A percentile compares a stretch with the other conserved stretches of the same genome.
Conservation (phyloP, 169 alveolate genomes). For the Cryptosporidium ubiquitum region DNA sequence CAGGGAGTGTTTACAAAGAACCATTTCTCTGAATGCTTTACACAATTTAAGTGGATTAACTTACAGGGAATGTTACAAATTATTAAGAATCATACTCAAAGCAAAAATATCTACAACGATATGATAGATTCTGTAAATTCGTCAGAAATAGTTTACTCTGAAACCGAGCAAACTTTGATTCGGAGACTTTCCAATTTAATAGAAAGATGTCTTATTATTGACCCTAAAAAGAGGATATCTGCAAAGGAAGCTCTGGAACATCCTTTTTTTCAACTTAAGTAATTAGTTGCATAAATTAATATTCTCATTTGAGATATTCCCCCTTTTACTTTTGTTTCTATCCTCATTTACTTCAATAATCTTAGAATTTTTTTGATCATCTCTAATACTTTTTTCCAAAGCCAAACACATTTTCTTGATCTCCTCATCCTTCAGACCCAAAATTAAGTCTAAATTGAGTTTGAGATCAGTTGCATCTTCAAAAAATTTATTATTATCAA, state of each 20-base stretch:
- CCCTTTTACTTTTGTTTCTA: background rate
- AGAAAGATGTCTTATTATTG: conserved; percentile 92
- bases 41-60: conserved; percentile 81
- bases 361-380: too few relatives aligned
- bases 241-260: conserved; percentile 96
- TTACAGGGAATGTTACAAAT: conserved; percentile 84
- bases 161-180: conserved; percentile 77
- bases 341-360: background rate
- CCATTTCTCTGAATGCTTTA: conserved; percentile 86
- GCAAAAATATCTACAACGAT: conserved; percentile 78
- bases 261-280: conserved; percentile 84
- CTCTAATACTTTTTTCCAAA: background rate
- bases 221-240: conserved; percentile 94
- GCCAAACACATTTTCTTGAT: background rate
- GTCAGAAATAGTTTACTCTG: background rate
- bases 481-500: background rate
- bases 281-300: background rate
- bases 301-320: background rate
- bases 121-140: conserved; percentile 80
- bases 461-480: background rate
- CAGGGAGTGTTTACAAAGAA: conserved; percentile 87
- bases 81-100: conserved; percentile 61
- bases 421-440: background rate
- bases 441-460: background rate
- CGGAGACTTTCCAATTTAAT: conserved; percentile 91